phyloP scores from a whole-genome alignment of 1,284 basidiomycete genomes.

The Afroboletus lepidellus region DNA sequence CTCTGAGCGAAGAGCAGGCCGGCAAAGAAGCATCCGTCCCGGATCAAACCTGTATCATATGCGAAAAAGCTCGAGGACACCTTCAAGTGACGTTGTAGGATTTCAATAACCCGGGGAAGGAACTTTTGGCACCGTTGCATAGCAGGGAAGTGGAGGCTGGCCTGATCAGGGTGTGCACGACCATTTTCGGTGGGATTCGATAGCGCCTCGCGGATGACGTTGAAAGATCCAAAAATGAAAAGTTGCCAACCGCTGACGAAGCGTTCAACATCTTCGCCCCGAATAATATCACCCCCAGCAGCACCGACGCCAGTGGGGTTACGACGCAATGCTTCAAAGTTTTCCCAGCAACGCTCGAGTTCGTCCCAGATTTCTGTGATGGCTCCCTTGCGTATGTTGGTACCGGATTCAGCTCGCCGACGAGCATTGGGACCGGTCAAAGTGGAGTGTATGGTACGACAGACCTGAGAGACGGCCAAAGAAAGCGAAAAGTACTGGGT shows the following conservation, averaged over 20 bases:
- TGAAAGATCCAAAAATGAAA: slow-evolving; percentile 51
- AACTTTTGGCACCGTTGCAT: slow-evolving; percentile 48
- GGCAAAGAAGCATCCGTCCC: slow-evolving; percentile 79
- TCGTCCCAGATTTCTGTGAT: slow-evolving; percentile 76
- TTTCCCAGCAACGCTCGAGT: slow-evolving; percentile 79
- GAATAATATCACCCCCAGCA: slow-evolving; percentile 41
- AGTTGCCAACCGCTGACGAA: slow-evolving; percentile 53
- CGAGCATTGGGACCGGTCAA: slow-evolving; percentile 74
- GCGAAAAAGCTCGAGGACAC: slow-evolving; percentile 57
- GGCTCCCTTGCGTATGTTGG: slow-evolving; percentile 54
- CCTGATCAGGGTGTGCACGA: slow-evolving; percentile 18
- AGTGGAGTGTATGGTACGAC: slow-evolving; percentile 70
- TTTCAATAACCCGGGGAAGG: slow-evolving; percentile 57
- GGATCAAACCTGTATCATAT: slow-evolving; percentile 79
- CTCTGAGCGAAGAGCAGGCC: slow-evolving; percentile 64
- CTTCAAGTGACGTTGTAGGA: slow-evolving; percentile 59
- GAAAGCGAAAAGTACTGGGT: slow-evolving; percentile 55
- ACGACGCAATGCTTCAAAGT: slow-evolving; percentile 65
- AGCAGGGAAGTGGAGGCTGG: slow-evolving; percentile 46
- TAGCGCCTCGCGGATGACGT: slow-evolving; percentile 40
- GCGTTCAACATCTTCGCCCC: slow-evolving; percentile 60
- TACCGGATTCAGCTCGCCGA: slow-evolving; percentile 48
- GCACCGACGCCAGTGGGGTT: slow-evolving; percentile 32
- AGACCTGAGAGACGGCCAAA: slow-evolving; percentile 67
- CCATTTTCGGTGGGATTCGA: slow-evolving; percentile 2